phyloP scores from a whole-genome alignment of 371 early-diverging fungal species.

The Saksenaea vasiformis region DNA sequence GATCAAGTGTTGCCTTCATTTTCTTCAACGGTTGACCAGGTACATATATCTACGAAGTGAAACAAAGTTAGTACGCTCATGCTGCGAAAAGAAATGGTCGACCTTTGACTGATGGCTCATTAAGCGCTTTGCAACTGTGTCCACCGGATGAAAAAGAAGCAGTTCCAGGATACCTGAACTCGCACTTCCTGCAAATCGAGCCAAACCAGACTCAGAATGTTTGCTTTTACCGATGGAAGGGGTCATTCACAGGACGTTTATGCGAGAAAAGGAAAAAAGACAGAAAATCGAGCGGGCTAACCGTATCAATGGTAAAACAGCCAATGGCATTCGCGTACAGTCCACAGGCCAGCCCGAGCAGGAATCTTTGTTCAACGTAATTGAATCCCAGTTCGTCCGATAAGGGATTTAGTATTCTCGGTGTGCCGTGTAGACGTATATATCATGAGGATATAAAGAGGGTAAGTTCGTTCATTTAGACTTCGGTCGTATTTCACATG shows the following conservation, averaged over 20 bases:
- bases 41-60: slow-evolving; percentile 60
- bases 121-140: slow-evolving; percentile 97
- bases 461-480: too few species aligned
- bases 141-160: slow-evolving; percentile 96
- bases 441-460: too few species aligned
- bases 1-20: slow-evolving; percentile 63
- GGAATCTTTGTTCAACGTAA: too few species aligned
- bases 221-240: slow-evolving; percentile 60
- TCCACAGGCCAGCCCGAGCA: too few species aligned
- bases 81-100: neutral
- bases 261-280: slow-evolving; percentile 13
- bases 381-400: too few species aligned
- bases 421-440: too few species aligned
- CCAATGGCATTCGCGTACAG: neutral
- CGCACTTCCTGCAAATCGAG: slow-evolving; percentile 90
- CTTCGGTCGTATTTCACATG: too few species aligned
- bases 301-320: neutral
- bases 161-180: slow-evolving; percentile 94
- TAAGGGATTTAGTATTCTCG: too few species aligned
- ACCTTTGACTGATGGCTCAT: slow-evolving; percentile 74
- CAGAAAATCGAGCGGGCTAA: neutral
- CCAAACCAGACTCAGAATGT: slow-evolving; percentile 78
- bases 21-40: slow-evolving; percentile 58
- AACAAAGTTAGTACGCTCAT: neutral
- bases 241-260: slow-evolving; percentile 42